Conservation (phyloP, 2,329 filamentous ascomycete species). For the Nigrograna mackinnonii region DNA sequence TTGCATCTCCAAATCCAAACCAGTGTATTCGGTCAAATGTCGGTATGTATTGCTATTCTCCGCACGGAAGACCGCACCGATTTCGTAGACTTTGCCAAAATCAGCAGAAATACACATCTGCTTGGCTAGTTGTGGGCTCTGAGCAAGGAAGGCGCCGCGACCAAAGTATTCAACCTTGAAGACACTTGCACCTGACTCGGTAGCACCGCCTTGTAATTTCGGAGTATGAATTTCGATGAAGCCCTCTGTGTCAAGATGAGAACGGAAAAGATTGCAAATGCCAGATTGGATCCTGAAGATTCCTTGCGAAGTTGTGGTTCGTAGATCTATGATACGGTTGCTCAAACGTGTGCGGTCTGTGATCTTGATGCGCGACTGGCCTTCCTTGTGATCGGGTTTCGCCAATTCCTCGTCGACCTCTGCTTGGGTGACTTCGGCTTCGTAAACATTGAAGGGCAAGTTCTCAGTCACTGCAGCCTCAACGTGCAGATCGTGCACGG, state of each 20-base stretch:
- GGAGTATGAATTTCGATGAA: constrained; percentile 96
- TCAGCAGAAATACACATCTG: constrained; percentile 92
- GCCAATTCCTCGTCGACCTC: constrained; percentile 56
- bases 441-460: constrained; percentile 71
- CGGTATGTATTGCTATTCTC: constrained; percentile 96
- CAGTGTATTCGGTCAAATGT: constrained; percentile 93
- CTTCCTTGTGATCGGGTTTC: constrained; percentile 59
- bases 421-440: constrained; percentile 65
- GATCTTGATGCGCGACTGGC: constrained; percentile 62
- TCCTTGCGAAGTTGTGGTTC: constrained; percentile 83
- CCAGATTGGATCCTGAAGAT: constrained; percentile 86
- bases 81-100: constrained; percentile 86
- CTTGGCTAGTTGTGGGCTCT: constrained; percentile 90
- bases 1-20: constrained; percentile 89
- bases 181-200: constrained; percentile 88
- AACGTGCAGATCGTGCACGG: constrained; percentile 68
- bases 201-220: constrained; percentile 86
- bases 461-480: constrained; percentile 64
- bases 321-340: constrained; percentile 81
- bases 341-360: constrained; percentile 73
- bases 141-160: constrained; percentile 82
- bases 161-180: constrained; percentile 94
- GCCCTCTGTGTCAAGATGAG: constrained; percentile 71
- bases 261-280: constrained; percentile 78
- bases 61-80: constrained; percentile 87